A percentile compares a stretch with the other conserved stretches of the same genome.
Evolutionary conservation across 106 monocot species (phyloP).

Genomic region (Platanthera zijinensis): DNA sequence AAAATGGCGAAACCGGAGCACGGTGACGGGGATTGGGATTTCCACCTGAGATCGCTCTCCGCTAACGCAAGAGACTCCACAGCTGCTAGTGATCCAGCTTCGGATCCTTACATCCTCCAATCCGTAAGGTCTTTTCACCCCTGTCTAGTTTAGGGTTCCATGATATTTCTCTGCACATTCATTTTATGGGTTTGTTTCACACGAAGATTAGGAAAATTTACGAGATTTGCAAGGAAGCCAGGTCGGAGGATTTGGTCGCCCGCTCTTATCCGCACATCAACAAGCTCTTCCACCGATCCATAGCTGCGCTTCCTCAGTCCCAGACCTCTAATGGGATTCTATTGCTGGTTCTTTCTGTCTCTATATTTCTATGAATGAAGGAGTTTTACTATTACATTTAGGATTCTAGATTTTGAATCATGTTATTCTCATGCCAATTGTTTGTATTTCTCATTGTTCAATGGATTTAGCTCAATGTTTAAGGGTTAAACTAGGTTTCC

Average conservation of each 20-base stretch:
- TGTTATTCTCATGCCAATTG: neutral
- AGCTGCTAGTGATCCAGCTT: slow-evolving; percentile 58
- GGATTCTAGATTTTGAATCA: neutral
- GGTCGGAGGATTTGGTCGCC: slow-evolving; percentile 70
- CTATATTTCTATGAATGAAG: neutral
- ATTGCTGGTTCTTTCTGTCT: slow-evolving; percentile 35
- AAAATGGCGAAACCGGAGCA: slow-evolving; percentile 1
- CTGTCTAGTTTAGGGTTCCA: neutral
- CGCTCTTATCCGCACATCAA: slow-evolving; percentile 69
- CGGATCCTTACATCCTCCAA: slow-evolving; percentile 74
- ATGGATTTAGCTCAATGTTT: neutral
- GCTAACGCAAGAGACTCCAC: slow-evolving; percentile 64
- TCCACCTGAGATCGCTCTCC: slow-evolving; percentile 86
- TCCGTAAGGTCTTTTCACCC: slow-evolving; percentile 27
- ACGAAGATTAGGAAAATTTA: slow-evolving; percentile 57
- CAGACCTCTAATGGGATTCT: slow-evolving; percentile 60
- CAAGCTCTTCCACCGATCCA: slow-evolving; percentile 85
- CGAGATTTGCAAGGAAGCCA: slow-evolving; percentile 67
- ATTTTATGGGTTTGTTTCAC: neutral
- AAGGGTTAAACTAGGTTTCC: neutral
- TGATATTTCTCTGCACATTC: neutral
- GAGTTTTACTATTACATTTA: neutral
- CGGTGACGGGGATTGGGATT: slow-evolving; percentile 38
- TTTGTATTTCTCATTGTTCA: neutral
- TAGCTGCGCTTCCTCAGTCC: slow-evolving; percentile 45